These are phyloP conservation scores for Acacia acuminata DNA, from an alignment of 306 rosid genomes.

Conservation along the genomic window DNA sequence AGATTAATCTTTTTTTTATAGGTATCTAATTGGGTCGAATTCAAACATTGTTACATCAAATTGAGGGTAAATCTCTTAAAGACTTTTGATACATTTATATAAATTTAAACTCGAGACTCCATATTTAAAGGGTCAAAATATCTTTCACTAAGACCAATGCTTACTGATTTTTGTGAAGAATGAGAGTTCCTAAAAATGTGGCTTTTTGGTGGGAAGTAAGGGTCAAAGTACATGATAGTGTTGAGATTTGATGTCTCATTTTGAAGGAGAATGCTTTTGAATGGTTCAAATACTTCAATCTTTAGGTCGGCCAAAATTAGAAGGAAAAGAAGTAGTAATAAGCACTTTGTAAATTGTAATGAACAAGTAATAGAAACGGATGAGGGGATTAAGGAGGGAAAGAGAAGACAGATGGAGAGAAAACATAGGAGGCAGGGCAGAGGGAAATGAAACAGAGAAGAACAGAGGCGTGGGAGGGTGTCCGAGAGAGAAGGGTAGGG, in stretches of 20 bases:
- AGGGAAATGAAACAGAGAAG: neutral
- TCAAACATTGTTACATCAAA: too few relatives aligned
- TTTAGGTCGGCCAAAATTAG: neutral
- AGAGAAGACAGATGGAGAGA: neutral
- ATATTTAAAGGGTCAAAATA: too few relatives aligned
- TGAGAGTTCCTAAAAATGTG: neutral
- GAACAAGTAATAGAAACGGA: neutral
- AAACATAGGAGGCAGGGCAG: neutral
- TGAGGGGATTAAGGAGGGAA: neutral
- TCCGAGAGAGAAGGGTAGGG: slow-evolving; percentile 4
- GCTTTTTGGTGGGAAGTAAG: neutral
- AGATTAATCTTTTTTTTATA: too few relatives aligned
- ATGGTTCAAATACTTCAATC: neutral
- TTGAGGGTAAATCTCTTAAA: too few relatives aligned
- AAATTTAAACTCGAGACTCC: too few relatives aligned
- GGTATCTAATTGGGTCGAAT: too few relatives aligned
- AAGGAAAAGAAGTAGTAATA: neutral
- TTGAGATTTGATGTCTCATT: neutral
- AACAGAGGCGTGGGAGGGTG: neutral
- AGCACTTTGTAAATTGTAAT: neutral
- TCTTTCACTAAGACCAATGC: too few relatives aligned
- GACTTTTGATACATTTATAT: too few relatives aligned
- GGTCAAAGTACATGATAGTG: neutral
- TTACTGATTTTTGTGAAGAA: too few relatives aligned
- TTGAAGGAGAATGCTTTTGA: neutral